Percentiles rank a stretch among this genome's conserved stretches.
phyloP scores from a whole-genome alignment of 2,329 filamentous ascomycete species.

The Colletotrichum godetiae region DNA sequence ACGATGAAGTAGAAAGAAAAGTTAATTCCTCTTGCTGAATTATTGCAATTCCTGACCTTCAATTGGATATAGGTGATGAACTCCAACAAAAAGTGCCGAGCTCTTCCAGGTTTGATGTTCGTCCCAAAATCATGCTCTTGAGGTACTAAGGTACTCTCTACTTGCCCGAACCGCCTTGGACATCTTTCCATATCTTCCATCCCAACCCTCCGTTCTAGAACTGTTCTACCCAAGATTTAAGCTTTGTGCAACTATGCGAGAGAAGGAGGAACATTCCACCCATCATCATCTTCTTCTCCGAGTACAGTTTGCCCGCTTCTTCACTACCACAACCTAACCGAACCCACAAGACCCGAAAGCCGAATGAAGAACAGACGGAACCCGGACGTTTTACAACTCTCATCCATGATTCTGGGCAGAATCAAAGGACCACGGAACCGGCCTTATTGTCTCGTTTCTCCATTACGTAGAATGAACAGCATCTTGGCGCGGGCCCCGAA shows the following conservation, averaged over 20 bases:
- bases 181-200: background rate
- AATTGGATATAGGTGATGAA: background rate
- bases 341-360: background rate
- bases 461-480: background rate
- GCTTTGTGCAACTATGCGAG: background rate
- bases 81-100: background rate
- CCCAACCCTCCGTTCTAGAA: too few relatives aligned
- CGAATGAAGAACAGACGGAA: background rate
- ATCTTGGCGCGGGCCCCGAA: background rate
- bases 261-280: background rate
- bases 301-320: background rate
- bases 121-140: slow-evolving; percentile 6
- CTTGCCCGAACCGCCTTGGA: background rate
- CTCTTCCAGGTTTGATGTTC: slow-evolving; percentile 28
- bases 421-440: background rate
- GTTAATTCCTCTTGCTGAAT: too few relatives aligned
- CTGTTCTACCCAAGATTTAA: background rate
- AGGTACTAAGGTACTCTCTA: too few relatives aligned
- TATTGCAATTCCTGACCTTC: background rate
- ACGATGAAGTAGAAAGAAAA: background rate
- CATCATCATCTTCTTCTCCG: background rate
- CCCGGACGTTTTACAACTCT: background rate
- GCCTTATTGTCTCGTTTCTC: background rate
- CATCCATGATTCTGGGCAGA: background rate
- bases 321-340: background rate